Evolutionary conservation across 169 alveolate genomes (phyloP), one percentile per base, ranked within the genome.

Genomic region (Plasmodium falciparum): DNA sequence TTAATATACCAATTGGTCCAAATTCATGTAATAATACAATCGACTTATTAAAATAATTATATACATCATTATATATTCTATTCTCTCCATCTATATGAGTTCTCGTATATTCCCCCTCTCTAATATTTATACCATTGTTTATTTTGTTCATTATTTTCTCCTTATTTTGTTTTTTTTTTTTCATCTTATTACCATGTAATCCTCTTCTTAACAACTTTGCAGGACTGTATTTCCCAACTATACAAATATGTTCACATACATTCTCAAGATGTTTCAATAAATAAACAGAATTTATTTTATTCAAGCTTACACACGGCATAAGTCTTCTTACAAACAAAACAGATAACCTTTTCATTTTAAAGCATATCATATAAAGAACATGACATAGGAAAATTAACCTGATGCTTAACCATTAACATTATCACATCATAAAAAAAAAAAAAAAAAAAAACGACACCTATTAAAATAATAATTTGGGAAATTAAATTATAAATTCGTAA

Each of bases 191-290:
- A 43, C 33, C 24, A 15, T 9, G 8, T 17, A 26, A 29, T 39
- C 26, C 15, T 26, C 8, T 69, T 24, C 43, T 58, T 17, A 29
- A 9, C 12, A 29, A 9, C 54, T 13, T 11, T 50, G 50, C 26
- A 8, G 47, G 24, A 39, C 29, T 83, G 45, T 69, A 83, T 33
- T 56, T 83, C 2, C 24, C 12, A 47, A 69, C 73, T 62, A 56
- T 58, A 17, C 63, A 71, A 17, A 83, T 83, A 70, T 83, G 91
- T 49, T 83, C 91, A 70, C 91, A 83, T 29, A 83, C 85, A 83
- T 83, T 83, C 70, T 83, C 91, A n/a, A 83, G 56, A 49, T 83
- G 83, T 26, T 83, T 83, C 80, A 83, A 45, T 47, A 83, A 70
- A 58, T 83, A 69, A 15, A 29, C 62, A n/a, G 75, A 58, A 83